Conservation (phyloP, 345 rosid species). For the Ricinus communis region DNA sequence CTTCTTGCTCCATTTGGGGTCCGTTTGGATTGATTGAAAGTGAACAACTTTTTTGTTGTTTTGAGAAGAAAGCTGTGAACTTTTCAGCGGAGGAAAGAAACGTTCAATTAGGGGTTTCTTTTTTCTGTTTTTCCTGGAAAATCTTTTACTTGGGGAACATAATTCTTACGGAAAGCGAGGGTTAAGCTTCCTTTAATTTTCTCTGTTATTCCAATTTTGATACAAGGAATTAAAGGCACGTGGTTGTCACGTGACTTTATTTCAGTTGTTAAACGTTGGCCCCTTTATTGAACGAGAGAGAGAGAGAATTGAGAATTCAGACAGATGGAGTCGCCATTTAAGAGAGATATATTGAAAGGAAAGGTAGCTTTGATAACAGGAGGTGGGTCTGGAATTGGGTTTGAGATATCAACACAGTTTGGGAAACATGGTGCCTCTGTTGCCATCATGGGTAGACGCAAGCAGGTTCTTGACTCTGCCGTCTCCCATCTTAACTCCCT, state of each 20-base stretch:
- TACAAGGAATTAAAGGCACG: too few relatives aligned
- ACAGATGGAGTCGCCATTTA: constrained; percentile 48
- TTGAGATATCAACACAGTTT: constrained; percentile 45
- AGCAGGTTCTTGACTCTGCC: constrained; percentile 41
- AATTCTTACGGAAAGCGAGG: too few relatives aligned
- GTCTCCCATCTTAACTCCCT: constrained; percentile 33
- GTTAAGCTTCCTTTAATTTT: too few relatives aligned
- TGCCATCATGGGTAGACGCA: constrained; percentile 55
- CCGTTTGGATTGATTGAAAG: neutral
- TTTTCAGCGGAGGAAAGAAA: too few relatives aligned
- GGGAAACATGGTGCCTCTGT: constrained; percentile 56
- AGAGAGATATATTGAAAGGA: constrained; percentile 37
- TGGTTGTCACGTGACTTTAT: neutral
- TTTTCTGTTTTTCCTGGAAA: neutral
- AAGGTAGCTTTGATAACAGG: constrained; percentile 55
- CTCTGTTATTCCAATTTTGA: too few relatives aligned
- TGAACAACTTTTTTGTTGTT: neutral
- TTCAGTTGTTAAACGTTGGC: too few relatives aligned
- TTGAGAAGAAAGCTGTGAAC: neutral
- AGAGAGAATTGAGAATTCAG: neutral
- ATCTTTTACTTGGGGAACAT: too few relatives aligned
- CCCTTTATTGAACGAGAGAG: too few relatives aligned
- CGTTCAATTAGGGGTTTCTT: neutral
- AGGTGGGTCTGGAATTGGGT: constrained; percentile 56
- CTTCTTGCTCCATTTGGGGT: constrained; percentile 27